Evolutionary conservation across 2,329 filamentous ascomycete species (phyloP), one percentile per base, ranked within the genome.

Genomic region (Ophiostoma montium): DNA sequence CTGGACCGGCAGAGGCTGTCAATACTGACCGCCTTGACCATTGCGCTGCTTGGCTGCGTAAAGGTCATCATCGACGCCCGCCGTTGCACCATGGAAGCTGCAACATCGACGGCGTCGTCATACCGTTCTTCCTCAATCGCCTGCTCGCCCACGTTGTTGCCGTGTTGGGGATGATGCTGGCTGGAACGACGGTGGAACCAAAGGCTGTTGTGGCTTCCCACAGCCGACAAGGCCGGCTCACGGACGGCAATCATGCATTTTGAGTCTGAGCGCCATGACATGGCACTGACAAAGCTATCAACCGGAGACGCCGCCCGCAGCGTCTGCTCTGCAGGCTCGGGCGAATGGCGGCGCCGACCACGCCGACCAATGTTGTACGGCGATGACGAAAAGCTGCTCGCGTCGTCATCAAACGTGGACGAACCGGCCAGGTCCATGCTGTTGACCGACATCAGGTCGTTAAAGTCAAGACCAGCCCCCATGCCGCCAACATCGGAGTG

Each of bases 51-150:
- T 27, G 46, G 50, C 30, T 48, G 31, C 3, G 38, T 31, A 1
- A 41, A 35, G 50, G 43, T 46, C 16, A 48, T 30, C 30, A 44
- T 13, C 7, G 51, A 50, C 8, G 58, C 60, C 38, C 61, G 44
- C 49, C 58, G 55, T 30, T 50, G 19, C 5, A n/a, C 39, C 21
- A 18, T 27, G 35, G 54, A 55, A 39, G 58, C 53, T 15, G 58
- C 54, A 6, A 62, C 53, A 30, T 63, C 60, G 16, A 57, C 45
- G 35, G 55, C 57, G 30, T 31, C 42, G 6, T 51, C 56, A 18
- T 50, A 31, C n/a, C 42, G 42, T 30, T 44, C 42, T 21, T 44
- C 42, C 16, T 44, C 42, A 33, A 44, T 44, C 42, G 30, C 42
- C 27, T 33, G 27, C 10, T 31, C 27, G 8, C 30, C 27, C 10